Percentiles rank a stretch among this genome's conserved stretches.
These are phyloP conservation scores for Penicillium lividum DNA, from an alignment of 495 filamentous ascomycete species.

Conservation along the genomic window DNA sequence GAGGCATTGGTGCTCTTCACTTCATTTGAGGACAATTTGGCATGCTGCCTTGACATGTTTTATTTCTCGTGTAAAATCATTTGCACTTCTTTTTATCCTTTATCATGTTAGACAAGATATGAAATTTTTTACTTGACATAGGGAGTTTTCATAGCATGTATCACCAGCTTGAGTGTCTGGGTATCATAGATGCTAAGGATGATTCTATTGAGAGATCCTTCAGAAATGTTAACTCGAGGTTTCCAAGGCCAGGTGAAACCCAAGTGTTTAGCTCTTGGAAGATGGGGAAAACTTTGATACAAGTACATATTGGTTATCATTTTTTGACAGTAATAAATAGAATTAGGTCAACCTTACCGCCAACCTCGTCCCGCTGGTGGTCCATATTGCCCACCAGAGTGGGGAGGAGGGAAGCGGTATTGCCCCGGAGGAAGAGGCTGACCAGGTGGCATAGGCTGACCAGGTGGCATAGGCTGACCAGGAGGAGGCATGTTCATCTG, in stretches of 20 bases:
- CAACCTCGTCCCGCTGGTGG: background rate
- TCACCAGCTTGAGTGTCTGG: no score
- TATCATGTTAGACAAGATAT: background rate
- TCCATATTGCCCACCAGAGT: slow-evolving; percentile 27
- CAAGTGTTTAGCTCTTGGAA: no score
- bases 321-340: slow-evolving; percentile 4
- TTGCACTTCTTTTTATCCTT: slow-evolving; percentile 4
- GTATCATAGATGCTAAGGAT: no score
- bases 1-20: slow-evolving; percentile 7
- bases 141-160: background rate
- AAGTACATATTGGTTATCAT: background rate
- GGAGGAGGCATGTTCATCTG: slow-evolving; percentile 25
- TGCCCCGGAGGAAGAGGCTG: slow-evolving; percentile 41
- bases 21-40: slow-evolving; percentile 15
- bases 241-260: no score
- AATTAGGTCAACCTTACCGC: background rate
- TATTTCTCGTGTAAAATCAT: slow-evolving; percentile 15
- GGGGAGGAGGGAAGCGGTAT: slow-evolving; percentile 41
- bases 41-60: slow-evolving; percentile 14
- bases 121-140: background rate
- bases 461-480: slow-evolving; percentile 29
- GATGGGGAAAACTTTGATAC: background rate
- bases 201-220: no score
- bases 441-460: slow-evolving; percentile 29
- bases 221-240: no score